Evolutionary conservation across 2,329 filamentous ascomycete species (phyloP).

Genomic region (Dryadomyces quercivorus): DNA sequence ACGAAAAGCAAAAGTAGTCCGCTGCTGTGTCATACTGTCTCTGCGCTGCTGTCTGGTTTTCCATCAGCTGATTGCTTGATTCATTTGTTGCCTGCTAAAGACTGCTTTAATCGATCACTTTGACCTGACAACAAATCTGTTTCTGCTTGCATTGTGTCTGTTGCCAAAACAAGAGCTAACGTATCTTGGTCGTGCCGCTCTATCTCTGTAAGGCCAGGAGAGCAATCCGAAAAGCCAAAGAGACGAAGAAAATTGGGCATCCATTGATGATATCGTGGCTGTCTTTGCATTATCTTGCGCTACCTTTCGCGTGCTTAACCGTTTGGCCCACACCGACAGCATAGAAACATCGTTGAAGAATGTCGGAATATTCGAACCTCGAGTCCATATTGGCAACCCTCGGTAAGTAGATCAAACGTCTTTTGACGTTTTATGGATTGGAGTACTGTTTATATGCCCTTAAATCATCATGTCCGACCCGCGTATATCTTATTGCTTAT

Average conservation of each 20-base stretch:
- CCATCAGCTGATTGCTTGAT: neutral
- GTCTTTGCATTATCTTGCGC: no score
- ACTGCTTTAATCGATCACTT: neutral
- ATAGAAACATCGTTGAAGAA: neutral
- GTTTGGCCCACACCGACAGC: no score
- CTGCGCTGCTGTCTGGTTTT: neutral
- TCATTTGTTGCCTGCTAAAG: neutral
- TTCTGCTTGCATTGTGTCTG: neutral
- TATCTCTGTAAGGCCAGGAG: slow-evolving; percentile 1
- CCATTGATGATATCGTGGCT: no score
- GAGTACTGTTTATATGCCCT: slow-evolving; percentile 1
- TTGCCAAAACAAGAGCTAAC: neutral
- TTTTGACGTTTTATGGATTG: neutral
- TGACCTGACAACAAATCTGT: neutral
- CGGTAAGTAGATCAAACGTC: slow-evolving; percentile 10
- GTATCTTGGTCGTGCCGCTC: neutral
- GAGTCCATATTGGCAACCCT: slow-evolving; percentile 16
- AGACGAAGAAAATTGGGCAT: neutral
- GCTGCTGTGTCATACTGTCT: neutral
- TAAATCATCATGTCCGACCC: neutral
- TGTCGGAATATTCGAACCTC: slow-evolving; percentile 8
- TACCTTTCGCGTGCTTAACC: no score
- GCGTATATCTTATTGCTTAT: neutral
- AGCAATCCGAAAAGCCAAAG: neutral
- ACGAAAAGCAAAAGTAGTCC: neutral